Evolutionary conservation across 306 rosid genomes (phyloP).

Genomic region (Acmispon strigosus): DNA sequence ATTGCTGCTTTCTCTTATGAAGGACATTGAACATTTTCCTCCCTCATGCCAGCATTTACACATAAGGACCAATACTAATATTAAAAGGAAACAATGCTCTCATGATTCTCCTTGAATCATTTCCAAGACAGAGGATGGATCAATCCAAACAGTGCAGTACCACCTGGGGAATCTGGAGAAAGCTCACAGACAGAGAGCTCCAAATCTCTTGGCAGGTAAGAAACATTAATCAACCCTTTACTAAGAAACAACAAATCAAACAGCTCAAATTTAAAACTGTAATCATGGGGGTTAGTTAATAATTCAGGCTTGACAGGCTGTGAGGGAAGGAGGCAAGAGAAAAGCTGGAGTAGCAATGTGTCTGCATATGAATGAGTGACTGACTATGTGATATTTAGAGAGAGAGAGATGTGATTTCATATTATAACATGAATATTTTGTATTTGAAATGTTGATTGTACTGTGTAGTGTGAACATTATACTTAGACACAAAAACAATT

Average conservation of each 20-base stretch:
- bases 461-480: neutral
- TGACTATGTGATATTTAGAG: constrained; percentile 19
- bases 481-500: too few relatives aligned
- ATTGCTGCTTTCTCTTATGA: constrained; percentile 37
- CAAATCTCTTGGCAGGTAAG: constrained; percentile 47
- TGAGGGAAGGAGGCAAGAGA: constrained; percentile 47
- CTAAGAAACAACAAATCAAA: constrained; percentile 44
- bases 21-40: constrained; percentile 49
- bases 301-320: constrained; percentile 89
- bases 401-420: constrained; percentile 2
- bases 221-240: constrained; percentile 24
- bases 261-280: constrained; percentile 20
- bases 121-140: constrained; percentile 29
- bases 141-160: constrained; percentile 36
- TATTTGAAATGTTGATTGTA: constrained; percentile 6
- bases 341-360: constrained; percentile 40
- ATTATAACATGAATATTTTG: constrained; percentile 14
- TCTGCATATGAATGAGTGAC: constrained; percentile 31
- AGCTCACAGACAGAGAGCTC: constrained; percentile 46
- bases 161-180: constrained; percentile 33
- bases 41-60: constrained; percentile 46
- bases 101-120: constrained; percentile 20
- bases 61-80: constrained; percentile 8
- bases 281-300: constrained; percentile 50
- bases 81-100: constrained; percentile 9